phyloP scores from a whole-genome alignment of 805 yeast genomes.

The Ogataea methylovora region DNA sequence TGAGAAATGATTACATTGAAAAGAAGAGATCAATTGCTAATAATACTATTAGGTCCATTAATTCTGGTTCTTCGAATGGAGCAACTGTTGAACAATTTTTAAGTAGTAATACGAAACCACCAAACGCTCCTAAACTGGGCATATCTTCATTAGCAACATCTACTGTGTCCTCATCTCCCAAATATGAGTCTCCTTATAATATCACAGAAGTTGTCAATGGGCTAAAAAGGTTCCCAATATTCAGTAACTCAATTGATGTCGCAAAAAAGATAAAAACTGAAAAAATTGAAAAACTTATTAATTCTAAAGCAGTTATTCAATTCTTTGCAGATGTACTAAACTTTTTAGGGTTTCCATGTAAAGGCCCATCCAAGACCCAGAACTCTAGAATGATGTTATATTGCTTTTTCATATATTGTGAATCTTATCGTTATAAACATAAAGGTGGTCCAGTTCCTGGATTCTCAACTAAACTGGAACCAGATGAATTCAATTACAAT shows the following conservation, averaged over 20 bases:
- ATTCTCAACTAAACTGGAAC: background rate
- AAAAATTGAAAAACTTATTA: constrained; percentile 9
- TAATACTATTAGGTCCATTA: constrained; percentile 8
- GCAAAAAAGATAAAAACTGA: too few relatives aligned
- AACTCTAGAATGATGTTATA: background rate
- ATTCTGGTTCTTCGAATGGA: background rate
- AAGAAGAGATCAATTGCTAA: constrained; percentile 12
- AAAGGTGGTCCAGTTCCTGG: background rate
- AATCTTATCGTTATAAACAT: background rate
- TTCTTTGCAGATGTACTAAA: constrained; percentile 3
- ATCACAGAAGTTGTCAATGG: too few relatives aligned
- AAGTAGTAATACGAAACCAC: too few relatives aligned
- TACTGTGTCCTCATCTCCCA: too few relatives aligned
- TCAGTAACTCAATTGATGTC: too few relatives aligned
- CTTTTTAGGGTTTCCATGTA: too few relatives aligned
- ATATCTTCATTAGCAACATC: too few relatives aligned
- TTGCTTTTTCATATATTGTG: background rate
- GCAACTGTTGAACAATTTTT: too few relatives aligned
- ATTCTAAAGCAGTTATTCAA: constrained; percentile 5
- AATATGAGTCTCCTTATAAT: too few relatives aligned
- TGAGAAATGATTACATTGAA: constrained; percentile 9
- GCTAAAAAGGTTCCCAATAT: too few relatives aligned
- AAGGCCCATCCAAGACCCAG: too few relatives aligned
- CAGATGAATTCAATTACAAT: background rate
- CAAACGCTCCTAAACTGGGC: too few relatives aligned